These are phyloP conservation scores for Salix dunnii DNA, from an alignment of 345 rosid genomes.

Conservation along the genomic window DNA sequence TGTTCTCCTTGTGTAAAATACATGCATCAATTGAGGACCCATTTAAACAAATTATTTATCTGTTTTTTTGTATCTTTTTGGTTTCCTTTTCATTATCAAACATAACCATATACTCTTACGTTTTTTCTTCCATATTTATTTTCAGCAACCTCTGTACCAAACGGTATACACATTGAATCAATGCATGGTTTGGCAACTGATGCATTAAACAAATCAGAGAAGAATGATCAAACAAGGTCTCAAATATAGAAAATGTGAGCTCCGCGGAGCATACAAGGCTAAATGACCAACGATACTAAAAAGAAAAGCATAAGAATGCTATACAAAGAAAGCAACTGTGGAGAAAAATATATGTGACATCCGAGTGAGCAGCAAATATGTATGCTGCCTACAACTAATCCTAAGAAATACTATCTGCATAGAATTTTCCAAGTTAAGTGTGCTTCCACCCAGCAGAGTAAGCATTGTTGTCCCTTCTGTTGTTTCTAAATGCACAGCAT, in stretches of 20 bases:
- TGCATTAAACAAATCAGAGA: background rate
- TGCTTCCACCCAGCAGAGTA: conserved; percentile 23
- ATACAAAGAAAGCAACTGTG: background rate
- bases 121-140: too few relatives aligned
- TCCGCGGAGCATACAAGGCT: background rate
- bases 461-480: conserved; percentile 41
- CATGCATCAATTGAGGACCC: too few relatives aligned
- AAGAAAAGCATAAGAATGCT: background rate
- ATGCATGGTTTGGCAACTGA: background rate
- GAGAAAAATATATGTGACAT: background rate
- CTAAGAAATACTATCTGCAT: background rate
- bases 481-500: conserved; percentile 86
- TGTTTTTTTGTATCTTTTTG: too few relatives aligned
- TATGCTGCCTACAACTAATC: background rate
- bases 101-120: too few relatives aligned
- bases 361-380: background rate
- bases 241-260: background rate
- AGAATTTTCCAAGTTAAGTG: conserved; percentile 2
- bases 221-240: background rate
- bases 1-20: too few relatives aligned
- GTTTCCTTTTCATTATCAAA: too few relatives aligned
- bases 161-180: background rate
- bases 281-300: background rate
- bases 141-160: too few relatives aligned
- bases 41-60: too few relatives aligned